phyloP scores from a whole-genome alignment of 2,329 filamentous ascomycete genomes.

The Emergomyces africanus region DNA sequence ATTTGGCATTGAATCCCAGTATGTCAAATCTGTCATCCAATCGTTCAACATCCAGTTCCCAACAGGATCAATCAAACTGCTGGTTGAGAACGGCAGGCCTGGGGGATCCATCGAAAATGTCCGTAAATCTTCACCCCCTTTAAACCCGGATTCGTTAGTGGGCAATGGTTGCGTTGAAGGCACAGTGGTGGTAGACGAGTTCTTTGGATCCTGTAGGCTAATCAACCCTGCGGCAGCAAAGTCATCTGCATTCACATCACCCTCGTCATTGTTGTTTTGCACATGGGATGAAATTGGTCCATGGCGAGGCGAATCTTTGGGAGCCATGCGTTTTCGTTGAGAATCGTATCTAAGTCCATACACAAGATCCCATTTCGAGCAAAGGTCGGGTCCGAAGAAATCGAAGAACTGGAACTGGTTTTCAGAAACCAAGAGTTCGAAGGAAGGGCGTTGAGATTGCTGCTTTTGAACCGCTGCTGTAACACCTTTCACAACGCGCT shows the following conservation, averaged over 20 bases:
- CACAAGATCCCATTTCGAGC: slow-evolving; percentile 4
- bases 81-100: not conserved
- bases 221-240: slow-evolving; percentile 1
- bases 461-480: slow-evolving; percentile 2
- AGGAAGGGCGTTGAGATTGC: slow-evolving; percentile 1
- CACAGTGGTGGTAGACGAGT: not conserved
- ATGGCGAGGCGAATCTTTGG: not conserved
- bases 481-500: slow-evolving; percentile 8
- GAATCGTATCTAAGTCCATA: not conserved
- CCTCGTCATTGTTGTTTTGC: not conserved
- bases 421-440: not conserved
- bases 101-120: not conserved
- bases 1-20: slow-evolving; percentile 2
- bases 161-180: not conserved
- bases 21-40: slow-evolving; percentile 5
- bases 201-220: slow-evolving; percentile 1
- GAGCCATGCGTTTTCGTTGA: not conserved
- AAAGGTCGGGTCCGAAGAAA: slow-evolving; percentile 4
- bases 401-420: slow-evolving; percentile 2
- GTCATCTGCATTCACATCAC: not conserved
- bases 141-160: not conserved
- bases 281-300: not conserved
- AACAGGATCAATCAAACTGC: slow-evolving; percentile 1
- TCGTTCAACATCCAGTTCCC: slow-evolving; percentile 5
- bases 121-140: not conserved